Base-by-base conservation (phyloP, 495 filamentous ascomycete genomes). In the Tuber umbilicatum region DNA sequence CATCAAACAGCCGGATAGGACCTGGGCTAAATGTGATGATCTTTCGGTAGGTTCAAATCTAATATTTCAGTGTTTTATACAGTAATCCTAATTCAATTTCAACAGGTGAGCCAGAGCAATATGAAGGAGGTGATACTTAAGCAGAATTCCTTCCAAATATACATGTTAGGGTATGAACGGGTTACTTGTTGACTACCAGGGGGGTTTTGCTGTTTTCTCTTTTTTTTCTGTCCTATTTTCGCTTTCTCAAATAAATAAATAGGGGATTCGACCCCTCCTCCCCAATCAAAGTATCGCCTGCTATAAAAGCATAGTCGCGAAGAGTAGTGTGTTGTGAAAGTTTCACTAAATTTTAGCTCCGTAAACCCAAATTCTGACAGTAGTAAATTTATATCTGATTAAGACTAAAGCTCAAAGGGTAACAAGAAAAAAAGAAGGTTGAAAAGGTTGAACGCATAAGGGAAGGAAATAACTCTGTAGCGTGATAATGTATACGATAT, bases 21-120 rank as follows among this genome's bases (percentile, higher is more conserved):
- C 74, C 37, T 81, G 80, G 80, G 79, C 79, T 35, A 39, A 69
- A 31, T 81, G 79, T 40, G 73, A 81, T 70, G 80, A 81, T 39
- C 64, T 41, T 9, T 43, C 27, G 12, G 80, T 81, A 76, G 73
- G 76, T 47, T 19, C 31, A 60, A 10, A 23, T 70, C 10, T 21
- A 40, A n/a, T 2, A 21, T 23, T 17, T 43, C 14, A 70, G 12
- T 2, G 9, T 3, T 70, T 42, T 40, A 19, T 16, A 16, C 14
- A 43, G 23, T 17, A 70, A n/a, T 31, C 5, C 16, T 40, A 43
- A 43, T 21, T 16, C 27, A 7, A 17, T 35, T 70, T 43, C 12
- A 39, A 70, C 35, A 70, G 38, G 14, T 70, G n/a, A 39, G 0
- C 12, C 4, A 39, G 12, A 70, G 35, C 69, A n/a, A 4, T 7